Percentiles rank a stretch among this genome's conserved stretches.
Evolutionary conservation across 257 asterid genomes (phyloP).

Genomic region (Leptodermis oblonga): DNA sequence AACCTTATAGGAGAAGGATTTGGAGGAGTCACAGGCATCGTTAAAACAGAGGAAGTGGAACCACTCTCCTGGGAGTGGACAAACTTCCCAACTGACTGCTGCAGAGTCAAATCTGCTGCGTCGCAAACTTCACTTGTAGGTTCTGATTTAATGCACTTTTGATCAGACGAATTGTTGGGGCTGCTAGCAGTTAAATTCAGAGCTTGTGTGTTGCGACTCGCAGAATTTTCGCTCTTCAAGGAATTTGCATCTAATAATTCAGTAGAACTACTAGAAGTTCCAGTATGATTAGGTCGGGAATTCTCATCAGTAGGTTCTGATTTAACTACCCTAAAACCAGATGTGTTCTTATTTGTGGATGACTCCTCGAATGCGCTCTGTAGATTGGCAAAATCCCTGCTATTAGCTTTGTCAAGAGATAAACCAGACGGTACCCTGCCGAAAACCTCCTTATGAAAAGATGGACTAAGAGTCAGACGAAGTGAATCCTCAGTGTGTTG

Average conservation of each 20-base stretch:
- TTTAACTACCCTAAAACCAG: constrained; percentile 40
- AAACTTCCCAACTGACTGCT: constrained; percentile 37
- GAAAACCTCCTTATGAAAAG: constrained; percentile 25
- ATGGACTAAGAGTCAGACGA: constrained; percentile 58
- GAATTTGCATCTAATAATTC: constrained; percentile 30
- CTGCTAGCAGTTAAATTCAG: constrained; percentile 22
- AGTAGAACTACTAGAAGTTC: constrained; percentile 32
- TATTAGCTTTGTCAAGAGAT: constrained; percentile 23
- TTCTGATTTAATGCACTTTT: constrained; percentile 52
- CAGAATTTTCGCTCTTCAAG: constrained; percentile 42
- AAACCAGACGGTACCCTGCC: constrained; percentile 25
- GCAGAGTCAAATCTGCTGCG: constrained; percentile 18
- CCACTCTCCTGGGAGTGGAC: constrained; percentile 51
- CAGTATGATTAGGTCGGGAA: constrained; percentile 29
- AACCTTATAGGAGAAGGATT: constrained; percentile 31
- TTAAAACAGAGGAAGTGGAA: constrained; percentile 42
- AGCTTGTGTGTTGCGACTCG: constrained; percentile 28
- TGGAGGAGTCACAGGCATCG: constrained; percentile 51
- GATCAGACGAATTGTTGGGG: constrained; percentile 34
- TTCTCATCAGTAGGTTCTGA: constrained; percentile 62
- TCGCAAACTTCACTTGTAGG: constrained; percentile 32
- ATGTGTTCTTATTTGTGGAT: constrained; percentile 22
- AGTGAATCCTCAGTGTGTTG: constrained; percentile 48
- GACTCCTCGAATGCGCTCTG: constrained; percentile 23
- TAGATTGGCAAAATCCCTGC: constrained; percentile 22